phyloP scores from a whole-genome alignment of 768 basidiomycete species.

The Lentinula sp. region DNA sequence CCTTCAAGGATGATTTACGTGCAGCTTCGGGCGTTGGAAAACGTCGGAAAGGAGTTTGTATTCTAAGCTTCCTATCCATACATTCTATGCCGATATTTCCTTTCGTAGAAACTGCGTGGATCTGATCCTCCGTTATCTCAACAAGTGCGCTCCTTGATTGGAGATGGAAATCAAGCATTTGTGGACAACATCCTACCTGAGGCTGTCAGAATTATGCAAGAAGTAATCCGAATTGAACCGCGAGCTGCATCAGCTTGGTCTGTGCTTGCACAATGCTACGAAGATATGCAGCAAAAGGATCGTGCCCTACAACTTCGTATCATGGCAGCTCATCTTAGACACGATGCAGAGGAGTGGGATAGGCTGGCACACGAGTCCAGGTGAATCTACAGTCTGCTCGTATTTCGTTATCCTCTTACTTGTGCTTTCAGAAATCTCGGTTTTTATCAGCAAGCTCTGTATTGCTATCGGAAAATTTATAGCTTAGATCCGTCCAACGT shows the following conservation, averaged over 20 bases:
- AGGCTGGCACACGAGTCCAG: slow-evolving; percentile 68
- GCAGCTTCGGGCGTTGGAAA: slow-evolving; percentile 70
- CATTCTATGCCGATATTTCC: neutral
- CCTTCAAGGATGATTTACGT: slow-evolving; percentile 70
- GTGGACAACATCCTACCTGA: slow-evolving; percentile 60
- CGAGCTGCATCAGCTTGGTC: slow-evolving; percentile 81
- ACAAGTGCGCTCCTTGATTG: slow-evolving; percentile 69
- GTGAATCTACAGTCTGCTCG: slow-evolving; percentile 27
- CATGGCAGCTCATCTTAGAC: slow-evolving; percentile 83
- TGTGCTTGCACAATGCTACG: slow-evolving; percentile 80
- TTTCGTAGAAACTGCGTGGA: slow-evolving; percentile 34
- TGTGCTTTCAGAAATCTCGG: slow-evolving; percentile 44
- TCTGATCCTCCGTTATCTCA: slow-evolving; percentile 56
- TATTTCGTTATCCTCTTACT: neutral
- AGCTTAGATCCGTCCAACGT: slow-evolving; percentile 76
- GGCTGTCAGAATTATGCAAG: slow-evolving; percentile 77
- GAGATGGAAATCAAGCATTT: slow-evolving; percentile 84
- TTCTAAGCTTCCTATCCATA: neutral
- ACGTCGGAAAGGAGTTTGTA: slow-evolving; percentile 40
- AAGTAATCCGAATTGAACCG: slow-evolving; percentile 92
- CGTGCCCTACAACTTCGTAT: slow-evolving; percentile 80
- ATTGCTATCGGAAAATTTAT: slow-evolving; percentile 84
- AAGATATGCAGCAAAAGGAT: slow-evolving; percentile 60
- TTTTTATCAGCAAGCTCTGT: slow-evolving; percentile 80
- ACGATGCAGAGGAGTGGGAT: slow-evolving; percentile 86